Conservation (phyloP, 2,329 filamentous ascomycete species). For the Claviceps citrina region DNA sequence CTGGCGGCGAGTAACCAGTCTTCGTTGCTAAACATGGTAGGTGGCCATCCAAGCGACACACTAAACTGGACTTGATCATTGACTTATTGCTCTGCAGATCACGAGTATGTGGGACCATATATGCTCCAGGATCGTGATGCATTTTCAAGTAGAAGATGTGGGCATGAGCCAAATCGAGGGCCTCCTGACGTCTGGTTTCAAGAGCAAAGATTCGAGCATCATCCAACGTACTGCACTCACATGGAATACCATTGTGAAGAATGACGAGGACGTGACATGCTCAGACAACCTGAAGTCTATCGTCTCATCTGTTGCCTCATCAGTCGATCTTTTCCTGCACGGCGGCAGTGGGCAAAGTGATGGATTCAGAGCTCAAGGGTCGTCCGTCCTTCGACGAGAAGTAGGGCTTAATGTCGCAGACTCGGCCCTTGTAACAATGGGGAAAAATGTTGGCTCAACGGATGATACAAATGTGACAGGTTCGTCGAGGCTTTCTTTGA, state of each 20-base stretch:
- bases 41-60: conserved; percentile 8
- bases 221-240: conserved; percentile 34
- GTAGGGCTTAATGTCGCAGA: conserved; percentile 26
- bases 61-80: background rate
- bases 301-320: conserved; percentile 43
- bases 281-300: conserved; percentile 47
- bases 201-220: conserved; percentile 38
- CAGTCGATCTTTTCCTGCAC: conserved; percentile 32
- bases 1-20: conserved; percentile 27
- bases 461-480: conserved; percentile 7
- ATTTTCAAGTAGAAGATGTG: conserved; percentile 22
- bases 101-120: conserved; percentile 32
- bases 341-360: conserved; percentile 25
- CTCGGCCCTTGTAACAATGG: conserved; percentile 17
- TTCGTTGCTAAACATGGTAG: conserved; percentile 24
- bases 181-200: conserved; percentile 40
- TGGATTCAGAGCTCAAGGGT: conserved; percentile 24
- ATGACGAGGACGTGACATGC: conserved; percentile 44
- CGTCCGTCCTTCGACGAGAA: conserved; percentile 32
- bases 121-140: conserved; percentile 23
- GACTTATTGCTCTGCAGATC: conserved; percentile 13
- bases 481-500: conserved; percentile 10
- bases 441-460: conserved; percentile 10
- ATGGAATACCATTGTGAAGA: conserved; percentile 60
- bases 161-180: conserved; percentile 39